Conservation (phyloP, 75 land plant species). For the Picea sitchensis region DNA sequence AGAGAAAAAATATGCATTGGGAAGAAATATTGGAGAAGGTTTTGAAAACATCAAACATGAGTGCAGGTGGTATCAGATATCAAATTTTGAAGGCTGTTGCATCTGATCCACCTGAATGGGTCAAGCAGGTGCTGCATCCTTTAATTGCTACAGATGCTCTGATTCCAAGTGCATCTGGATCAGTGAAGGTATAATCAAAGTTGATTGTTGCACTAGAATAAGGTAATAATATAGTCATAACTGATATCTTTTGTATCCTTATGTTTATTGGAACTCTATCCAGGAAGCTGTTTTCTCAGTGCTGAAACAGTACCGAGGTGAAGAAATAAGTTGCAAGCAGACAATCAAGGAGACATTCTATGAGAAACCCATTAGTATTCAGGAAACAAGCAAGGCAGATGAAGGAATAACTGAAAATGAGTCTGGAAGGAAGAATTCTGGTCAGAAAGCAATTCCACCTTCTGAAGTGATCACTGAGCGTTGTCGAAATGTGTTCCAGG, state of each 20-base stretch:
- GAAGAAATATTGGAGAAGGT: conserved; percentile 4
- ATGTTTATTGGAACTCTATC: not conserved
- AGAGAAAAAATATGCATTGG: conserved; percentile 7
- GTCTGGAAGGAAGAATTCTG: not conserved
- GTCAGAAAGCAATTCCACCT: conserved; percentile 10
- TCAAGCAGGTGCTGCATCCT: not conserved
- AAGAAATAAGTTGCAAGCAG: not conserved
- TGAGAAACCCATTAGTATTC: not conserved
- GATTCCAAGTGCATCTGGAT: not conserved
- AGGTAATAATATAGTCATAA: not conserved
- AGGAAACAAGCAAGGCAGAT: conserved; percentile 5
- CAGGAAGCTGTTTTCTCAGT: conserved; percentile 5
- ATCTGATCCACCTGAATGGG: conserved; percentile 9
- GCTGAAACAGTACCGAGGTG: not conserved
- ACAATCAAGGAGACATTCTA: not conserved
- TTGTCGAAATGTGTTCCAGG: conserved; percentile 12
- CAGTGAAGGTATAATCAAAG: conserved; percentile 4
- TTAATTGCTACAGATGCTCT: not conserved
- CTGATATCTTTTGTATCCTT: not conserved
- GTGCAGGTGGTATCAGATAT: not conserved
- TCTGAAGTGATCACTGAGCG: conserved; percentile 10
- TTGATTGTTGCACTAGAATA: not conserved
- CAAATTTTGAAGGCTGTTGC: conserved; percentile 3
- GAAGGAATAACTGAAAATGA: not conserved
- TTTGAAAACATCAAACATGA: conserved; percentile 5